Conservation (phyloP, 2,329 filamentous ascomycete species). For the Tolypocladium tropicale region DNA sequence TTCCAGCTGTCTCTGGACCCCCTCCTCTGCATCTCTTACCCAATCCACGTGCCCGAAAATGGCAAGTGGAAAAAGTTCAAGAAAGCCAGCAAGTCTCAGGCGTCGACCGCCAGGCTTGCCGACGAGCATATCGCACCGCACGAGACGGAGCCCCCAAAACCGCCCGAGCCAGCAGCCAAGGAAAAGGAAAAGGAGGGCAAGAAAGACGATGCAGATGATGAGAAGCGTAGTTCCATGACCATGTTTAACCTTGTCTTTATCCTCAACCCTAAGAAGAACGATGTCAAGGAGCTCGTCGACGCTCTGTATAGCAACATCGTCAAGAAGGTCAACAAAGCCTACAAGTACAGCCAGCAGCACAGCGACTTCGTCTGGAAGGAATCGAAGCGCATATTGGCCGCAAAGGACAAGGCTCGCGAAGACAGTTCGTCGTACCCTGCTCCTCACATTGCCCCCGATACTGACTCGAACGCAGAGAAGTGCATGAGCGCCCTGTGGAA, state of each 20-base stretch:
- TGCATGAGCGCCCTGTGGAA: conserved; percentile 59
- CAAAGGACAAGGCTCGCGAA: conserved; percentile 76
- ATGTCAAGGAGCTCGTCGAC: conserved; percentile 66
- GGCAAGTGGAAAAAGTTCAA: conserved; percentile 65
- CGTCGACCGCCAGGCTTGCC: conserved; percentile 22
- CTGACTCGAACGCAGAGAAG: conserved; percentile 26
- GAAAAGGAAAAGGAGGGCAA: conserved; percentile 22
- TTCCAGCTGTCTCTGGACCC: conserved; percentile 79
- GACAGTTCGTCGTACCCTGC: conserved; percentile 32
- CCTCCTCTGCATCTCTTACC: conserved; percentile 70
- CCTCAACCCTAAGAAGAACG: conserved; percentile 66
- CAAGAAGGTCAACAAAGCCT: conserved; percentile 83
- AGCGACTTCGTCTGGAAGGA: conserved; percentile 89
- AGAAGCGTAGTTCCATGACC: conserved; percentile 65
- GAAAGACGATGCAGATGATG: conserved; percentile 43
- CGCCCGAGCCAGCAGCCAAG: conserved; percentile 10
- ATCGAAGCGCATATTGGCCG: conserved; percentile 67
- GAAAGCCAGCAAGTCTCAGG: conserved; percentile 34
- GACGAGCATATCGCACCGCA: conserved; percentile 18
- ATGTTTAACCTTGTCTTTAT: conserved; percentile 99
- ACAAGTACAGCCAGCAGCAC: conserved; percentile 86
- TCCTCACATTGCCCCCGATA: background rate
- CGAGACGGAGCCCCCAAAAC: conserved; percentile 17
- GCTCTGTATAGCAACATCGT: conserved; percentile 77
- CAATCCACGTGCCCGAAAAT: conserved; percentile 70